phyloP scores from a whole-genome alignment of 805 yeast species.

The Kluyveromyces aestuarii region DNA sequence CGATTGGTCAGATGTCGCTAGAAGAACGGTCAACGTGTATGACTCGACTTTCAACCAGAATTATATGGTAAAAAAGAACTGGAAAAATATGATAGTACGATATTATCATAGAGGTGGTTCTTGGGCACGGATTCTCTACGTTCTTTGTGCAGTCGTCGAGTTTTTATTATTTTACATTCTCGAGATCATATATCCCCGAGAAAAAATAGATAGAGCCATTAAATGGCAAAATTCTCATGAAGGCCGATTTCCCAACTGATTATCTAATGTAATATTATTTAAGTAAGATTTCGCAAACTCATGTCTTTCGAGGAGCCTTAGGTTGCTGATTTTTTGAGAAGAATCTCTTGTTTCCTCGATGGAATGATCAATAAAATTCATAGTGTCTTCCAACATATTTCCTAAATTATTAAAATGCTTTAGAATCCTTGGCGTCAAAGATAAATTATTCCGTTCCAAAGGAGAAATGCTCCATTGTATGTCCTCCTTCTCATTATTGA shows the following conservation, averaged over 20 bases:
- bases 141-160: conserved; percentile 75
- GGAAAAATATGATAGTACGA: conserved; percentile 50
- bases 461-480: background rate
- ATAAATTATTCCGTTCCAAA: background rate
- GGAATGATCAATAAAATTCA: background rate
- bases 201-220: conserved; percentile 58
- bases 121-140: conserved; percentile 81
- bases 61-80: conserved; percentile 37
- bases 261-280: background rate
- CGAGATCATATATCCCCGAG: conserved; percentile 63
- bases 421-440: conserved; percentile 6
- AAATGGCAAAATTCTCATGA: conserved; percentile 60
- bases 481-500: background rate
- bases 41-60: conserved; percentile 34
- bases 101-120: conserved; percentile 59
- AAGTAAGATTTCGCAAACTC: background rate
- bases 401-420: background rate
- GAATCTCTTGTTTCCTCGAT: background rate
- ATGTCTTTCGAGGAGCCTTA: background rate
- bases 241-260: background rate
- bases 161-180: conserved; percentile 51
- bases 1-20: conserved; percentile 86
- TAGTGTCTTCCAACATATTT: background rate
- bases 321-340: background rate
- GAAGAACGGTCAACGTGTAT: conserved; percentile 77